phyloP scores from a whole-genome alignment of 2,329 filamentous ascomycete genomes.

The Fusarium multiceps region DNA sequence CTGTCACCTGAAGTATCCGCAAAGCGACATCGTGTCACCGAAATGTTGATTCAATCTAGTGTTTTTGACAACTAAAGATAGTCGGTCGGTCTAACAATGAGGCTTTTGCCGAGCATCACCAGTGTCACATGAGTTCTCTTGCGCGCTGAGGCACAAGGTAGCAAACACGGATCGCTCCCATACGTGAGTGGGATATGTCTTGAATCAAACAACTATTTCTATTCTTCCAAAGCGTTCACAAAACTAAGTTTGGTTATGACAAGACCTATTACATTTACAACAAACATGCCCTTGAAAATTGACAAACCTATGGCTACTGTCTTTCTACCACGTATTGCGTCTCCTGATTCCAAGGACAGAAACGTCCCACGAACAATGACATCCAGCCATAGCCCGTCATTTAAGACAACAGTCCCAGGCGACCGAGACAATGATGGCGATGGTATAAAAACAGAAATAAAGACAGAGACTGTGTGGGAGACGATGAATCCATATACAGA shows the following conservation, averaged over 20 bases:
- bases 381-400: conserved; percentile 7
- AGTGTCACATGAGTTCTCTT: conserved; percentile 37
- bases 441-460: conserved; percentile 9
- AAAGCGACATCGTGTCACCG: conserved; percentile 36
- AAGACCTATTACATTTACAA: conserved; percentile 6
- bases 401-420: conserved; percentile 17
- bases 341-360: conserved; percentile 8
- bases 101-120: conserved; percentile 31
- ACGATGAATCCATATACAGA: conserved; percentile 29
- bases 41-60: conserved; percentile 10
- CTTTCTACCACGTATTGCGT: conserved; percentile 12
- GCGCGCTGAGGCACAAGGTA: conserved; percentile 30
- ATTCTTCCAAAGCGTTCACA: conserved; percentile 4
- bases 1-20: conserved; percentile 25
- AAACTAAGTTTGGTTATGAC: conserved; percentile 18
- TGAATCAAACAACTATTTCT: conserved; percentile 21
- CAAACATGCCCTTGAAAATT: conserved; percentile 14
- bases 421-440: conserved; percentile 3
- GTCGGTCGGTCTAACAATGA: conserved; percentile 32
- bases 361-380: conserved; percentile 19
- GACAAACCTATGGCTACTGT: conserved; percentile 31
- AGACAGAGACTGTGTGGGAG: conserved; percentile 24
- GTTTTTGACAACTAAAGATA: conserved; percentile 28
- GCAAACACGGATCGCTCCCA: conserved; percentile 35
- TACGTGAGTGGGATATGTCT: conserved; percentile 15